These are phyloP conservation scores for Termitomyces titanicus DNA, from an alignment of 768 basidiomycete species.

Conservation along the genomic window DNA sequence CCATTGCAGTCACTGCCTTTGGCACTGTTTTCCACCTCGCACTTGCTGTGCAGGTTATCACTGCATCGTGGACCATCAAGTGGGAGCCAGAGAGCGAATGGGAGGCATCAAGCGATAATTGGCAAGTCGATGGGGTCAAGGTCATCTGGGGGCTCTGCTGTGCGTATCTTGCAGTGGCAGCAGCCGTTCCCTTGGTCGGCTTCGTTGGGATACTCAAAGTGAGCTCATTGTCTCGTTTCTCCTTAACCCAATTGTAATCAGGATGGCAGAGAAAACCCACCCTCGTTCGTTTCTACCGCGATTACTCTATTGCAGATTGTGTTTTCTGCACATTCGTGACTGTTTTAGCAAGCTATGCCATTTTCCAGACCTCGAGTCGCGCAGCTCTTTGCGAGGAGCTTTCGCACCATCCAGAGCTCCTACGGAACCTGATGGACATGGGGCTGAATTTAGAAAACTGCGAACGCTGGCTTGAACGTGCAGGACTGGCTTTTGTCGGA, in stretches of 20 bases:
- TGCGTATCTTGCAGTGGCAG: slow-evolving; percentile 63
- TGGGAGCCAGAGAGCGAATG: slow-evolving; percentile 48
- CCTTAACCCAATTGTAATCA: slow-evolving; percentile 7
- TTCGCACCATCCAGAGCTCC: slow-evolving; percentile 70
- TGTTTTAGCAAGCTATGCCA: slow-evolving; percentile 50
- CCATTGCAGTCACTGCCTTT: slow-evolving; percentile 23
- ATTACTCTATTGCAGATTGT: slow-evolving; percentile 79
- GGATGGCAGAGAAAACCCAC: slow-evolving; percentile 65
- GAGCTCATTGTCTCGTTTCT: slow-evolving; percentile 13
- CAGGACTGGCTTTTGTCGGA: slow-evolving; percentile 53
- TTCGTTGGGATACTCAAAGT: slow-evolving; percentile 71
- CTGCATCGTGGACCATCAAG: slow-evolving; percentile 28
- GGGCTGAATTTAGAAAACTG: slow-evolving; percentile 79
- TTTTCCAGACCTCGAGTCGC: slow-evolving; percentile 53
- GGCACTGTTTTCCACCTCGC: slow-evolving; percentile 28
- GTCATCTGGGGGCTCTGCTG: slow-evolving; percentile 61
- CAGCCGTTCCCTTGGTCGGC: slow-evolving; percentile 61
- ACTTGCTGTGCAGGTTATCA: slow-evolving; percentile 25
- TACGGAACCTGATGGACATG: slow-evolving; percentile 65
- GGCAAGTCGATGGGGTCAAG: slow-evolving; percentile 41
- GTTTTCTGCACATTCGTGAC: slow-evolving; percentile 63
- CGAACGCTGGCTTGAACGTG: slow-evolving; percentile 73
- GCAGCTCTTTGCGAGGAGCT: slow-evolving; percentile 70
- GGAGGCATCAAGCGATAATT: slow-evolving; percentile 36
- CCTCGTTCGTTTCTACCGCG: slow-evolving; percentile 76